Percentiles rank a stretch among this genome's conserved stretches.
Conservation (phyloP, 2,329 filamentous ascomycete genomes). For the Penicillium sp. region DNA sequence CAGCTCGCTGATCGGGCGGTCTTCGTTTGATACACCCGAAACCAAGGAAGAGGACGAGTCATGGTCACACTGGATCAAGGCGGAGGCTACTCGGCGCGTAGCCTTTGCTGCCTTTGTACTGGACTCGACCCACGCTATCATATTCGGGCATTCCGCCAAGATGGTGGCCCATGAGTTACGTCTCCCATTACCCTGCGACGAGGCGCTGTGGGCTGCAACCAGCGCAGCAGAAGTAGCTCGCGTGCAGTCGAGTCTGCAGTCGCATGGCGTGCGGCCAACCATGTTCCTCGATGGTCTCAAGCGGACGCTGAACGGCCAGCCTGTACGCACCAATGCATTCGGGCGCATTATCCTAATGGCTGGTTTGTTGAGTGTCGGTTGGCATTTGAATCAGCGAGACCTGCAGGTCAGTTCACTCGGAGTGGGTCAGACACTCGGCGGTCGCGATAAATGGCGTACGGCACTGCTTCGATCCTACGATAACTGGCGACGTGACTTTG, state of each 20-base stretch:
- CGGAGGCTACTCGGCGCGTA: constrained; percentile 80
- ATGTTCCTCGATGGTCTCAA: constrained; percentile 90
- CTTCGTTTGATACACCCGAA: constrained; percentile 76
- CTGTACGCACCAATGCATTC: constrained; percentile 86
- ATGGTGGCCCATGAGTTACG: constrained; percentile 97
- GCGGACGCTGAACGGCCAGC: constrained; percentile 76
- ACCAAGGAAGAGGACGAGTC: constrained; percentile 71
- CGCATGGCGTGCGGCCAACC: constrained; percentile 75
- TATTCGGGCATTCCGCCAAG: constrained; percentile 94
- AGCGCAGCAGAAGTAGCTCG: constrained; percentile 80
- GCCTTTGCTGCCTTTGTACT: constrained; percentile 93
- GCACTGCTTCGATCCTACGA: constrained; percentile 85
- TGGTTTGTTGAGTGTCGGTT: constrained; percentile 84
- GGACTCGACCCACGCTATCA: constrained; percentile 92
- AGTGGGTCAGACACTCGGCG: constrained; percentile 72
- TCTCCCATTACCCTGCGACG: constrained; percentile 84
- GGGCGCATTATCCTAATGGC: constrained; percentile 92
- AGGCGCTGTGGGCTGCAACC: constrained; percentile 84
- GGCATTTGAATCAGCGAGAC: constrained; percentile 96
- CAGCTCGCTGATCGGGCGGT: constrained; percentile 81
- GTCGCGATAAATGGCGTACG: constrained; percentile 83
- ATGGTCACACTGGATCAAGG: constrained; percentile 95
- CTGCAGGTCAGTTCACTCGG: constrained; percentile 84
- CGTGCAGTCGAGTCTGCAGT: constrained; percentile 72
- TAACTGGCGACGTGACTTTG: constrained; percentile 88